Evolutionary conservation across 108 stramenopile genomes (phyloP).

Genomic region (Skeletonema costatum): DNA sequence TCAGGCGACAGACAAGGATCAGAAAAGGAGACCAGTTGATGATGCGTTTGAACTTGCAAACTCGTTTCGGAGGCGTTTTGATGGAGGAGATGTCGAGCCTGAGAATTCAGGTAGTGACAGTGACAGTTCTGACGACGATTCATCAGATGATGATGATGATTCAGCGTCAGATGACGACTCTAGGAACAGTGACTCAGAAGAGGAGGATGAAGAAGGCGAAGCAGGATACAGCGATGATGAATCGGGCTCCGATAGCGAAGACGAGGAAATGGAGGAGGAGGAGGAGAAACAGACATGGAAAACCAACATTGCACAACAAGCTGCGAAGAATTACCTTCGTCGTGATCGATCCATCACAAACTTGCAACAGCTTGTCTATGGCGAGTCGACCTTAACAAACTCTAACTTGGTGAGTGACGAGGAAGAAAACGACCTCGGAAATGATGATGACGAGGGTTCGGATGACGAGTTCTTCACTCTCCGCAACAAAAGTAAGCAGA

Average conservation of each 20-base stretch:
- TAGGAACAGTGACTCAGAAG: conserved; percentile 44
- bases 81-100: conserved; percentile 16
- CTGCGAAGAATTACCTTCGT: conserved; percentile 69
- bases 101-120: conserved; percentile 6
- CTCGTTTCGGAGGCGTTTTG: conserved; percentile 36
- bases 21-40: conserved; percentile 16
- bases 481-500: conserved; percentile 34
- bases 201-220: conserved; percentile 45
- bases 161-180: conserved; percentile 27
- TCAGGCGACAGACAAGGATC: background rate
- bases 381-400: conserved; percentile 7
- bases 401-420: conserved; percentile 40
- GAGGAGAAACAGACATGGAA: conserved; percentile 69
- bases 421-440: conserved; percentile 38
- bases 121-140: conserved; percentile 15
- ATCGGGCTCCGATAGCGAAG: conserved; percentile 41
- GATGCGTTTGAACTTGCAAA: conserved; percentile 45
- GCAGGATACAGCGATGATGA: conserved; percentile 33
- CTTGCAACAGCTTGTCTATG: conserved; percentile 82
- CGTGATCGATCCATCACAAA: conserved; percentile 66
- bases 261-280: conserved; percentile 48
- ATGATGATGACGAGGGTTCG: conserved; percentile 47
- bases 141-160: conserved; percentile 14
- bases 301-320: conserved; percentile 67
- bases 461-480: conserved; percentile 68